Base-by-base conservation (phyloP, 208 protist genomes). In the Balamuthia mandrillaris region DNA sequence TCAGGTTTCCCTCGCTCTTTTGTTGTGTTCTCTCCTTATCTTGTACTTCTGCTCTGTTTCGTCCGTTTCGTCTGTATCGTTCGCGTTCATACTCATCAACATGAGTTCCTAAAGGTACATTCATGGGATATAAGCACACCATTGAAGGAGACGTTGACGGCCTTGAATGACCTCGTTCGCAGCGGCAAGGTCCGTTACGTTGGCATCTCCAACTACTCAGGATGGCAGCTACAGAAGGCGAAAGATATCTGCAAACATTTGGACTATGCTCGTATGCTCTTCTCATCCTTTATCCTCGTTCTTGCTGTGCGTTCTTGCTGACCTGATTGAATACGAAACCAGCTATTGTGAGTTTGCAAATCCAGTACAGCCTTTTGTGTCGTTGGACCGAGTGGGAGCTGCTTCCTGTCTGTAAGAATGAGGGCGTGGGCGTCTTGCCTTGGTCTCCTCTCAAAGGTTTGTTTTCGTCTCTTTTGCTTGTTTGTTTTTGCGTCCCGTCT, bases 111-210 rank as follows among this genome's bases (percentile, higher is more conserved):
- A 6, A 39, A 77, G 66, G 33, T 77, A 3, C 66, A 77, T 45
- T 77, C 66, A 16, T 45, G 44, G 1, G 66, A 77, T 33, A 39
- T 45, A 9, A 16, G 66, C 14, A 77, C 66, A 2, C 44, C 66
- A 24, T n/a, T 77, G 9, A 1, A 42, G 16, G 66, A 77, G 12
- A 77, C 66, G 4, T 45, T 77, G 27, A 39, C 44, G n/a, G 54
- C 66, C 16, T 24, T 77, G 66, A 10, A 77, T 45, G 68, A 77
- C 44, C 68, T 77, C n/a, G 68, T 77, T 3, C 68, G 68, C 42
- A 77, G 68, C 44, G 68, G 68, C 42, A 77, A 77, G 42, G 68
- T 77, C 27, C 68, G 56, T 27, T 45, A 77, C 44, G 41, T 77
- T 31, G 68, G 68, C 12, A n/a, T 77, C 18, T 77, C 68, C 0